Conservation (phyloP, 2,329 filamentous ascomycete species). For the Colletotrichum sansevieriae region DNA sequence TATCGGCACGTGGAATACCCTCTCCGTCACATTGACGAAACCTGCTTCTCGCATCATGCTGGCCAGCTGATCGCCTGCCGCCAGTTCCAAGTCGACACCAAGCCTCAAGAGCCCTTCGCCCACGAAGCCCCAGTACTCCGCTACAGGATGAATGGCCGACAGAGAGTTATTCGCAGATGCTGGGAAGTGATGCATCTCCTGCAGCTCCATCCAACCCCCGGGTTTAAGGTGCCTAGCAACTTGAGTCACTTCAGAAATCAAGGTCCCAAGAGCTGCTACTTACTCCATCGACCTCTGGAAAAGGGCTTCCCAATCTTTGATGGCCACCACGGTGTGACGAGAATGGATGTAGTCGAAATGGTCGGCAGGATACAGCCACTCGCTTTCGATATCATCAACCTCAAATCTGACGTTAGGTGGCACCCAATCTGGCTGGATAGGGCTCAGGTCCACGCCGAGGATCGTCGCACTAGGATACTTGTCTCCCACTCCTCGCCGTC, state of each 20-base stretch:
- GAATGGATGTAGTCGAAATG: conserved; percentile 73
- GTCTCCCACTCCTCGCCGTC: conserved; percentile 49
- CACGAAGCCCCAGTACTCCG: conserved; percentile 62
- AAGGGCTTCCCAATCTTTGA: conserved; percentile 67
- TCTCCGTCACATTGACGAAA: conserved; percentile 65
- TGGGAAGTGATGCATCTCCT: conserved; percentile 66
- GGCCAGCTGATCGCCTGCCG: conserved; percentile 56
- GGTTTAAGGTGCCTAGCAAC: conserved; percentile 61
- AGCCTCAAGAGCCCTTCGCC: conserved; percentile 57
- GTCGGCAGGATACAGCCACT: conserved; percentile 66
- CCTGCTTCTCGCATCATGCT: conserved; percentile 63
- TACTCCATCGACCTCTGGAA: conserved; percentile 62
- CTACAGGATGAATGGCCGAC: conserved; percentile 55
- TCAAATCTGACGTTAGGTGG: conserved; percentile 69
- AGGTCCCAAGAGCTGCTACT: conserved; percentile 40
- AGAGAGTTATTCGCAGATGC: conserved; percentile 57
- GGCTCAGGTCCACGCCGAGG: conserved; percentile 68
- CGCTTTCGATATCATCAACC: conserved; percentile 69
- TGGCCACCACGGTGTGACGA: conserved; percentile 68
- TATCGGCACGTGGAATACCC: conserved; percentile 64
- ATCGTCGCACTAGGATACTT: conserved; percentile 53
- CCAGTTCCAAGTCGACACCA: conserved; percentile 62
- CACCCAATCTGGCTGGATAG: conserved; percentile 69
- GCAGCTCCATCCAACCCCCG: conserved; percentile 68
- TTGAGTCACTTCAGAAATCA: not conserved